Percentiles rank a stretch among this genome's conserved stretches.
These are phyloP conservation scores for Choricystis sp. DNA, from an alignment of 139 green algal genomes.

Conservation along the genomic window DNA sequence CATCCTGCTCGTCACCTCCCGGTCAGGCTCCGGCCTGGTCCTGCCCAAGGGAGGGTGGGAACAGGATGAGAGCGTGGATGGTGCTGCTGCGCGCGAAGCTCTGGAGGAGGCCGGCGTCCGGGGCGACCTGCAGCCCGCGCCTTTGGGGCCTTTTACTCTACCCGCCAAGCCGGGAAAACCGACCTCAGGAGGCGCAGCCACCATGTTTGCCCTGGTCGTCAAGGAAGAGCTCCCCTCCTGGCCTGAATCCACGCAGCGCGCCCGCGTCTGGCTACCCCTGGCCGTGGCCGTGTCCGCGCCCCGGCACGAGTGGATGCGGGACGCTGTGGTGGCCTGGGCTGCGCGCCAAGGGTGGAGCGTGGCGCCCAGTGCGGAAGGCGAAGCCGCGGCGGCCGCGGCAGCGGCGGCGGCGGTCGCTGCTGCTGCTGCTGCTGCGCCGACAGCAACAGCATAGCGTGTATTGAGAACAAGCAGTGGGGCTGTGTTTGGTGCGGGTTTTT, in stretches of 20 bases:
- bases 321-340: conserved; percentile 43
- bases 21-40: conserved; percentile 49
- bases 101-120: conserved; percentile 83
- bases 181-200: conserved; percentile 31
- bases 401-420: not conserved
- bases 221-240: conserved; percentile 63
- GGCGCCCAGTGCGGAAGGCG: conserved; percentile 7
- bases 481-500: too few species aligned
- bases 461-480: too few species aligned
- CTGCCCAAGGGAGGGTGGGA: conserved; percentile 92
- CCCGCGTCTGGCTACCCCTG: conserved; percentile 61
- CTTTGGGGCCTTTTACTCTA: conserved; percentile 46
- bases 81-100: conserved; percentile 65
- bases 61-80: conserved; percentile 67
- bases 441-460: too few species aligned
- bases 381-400: not conserved
- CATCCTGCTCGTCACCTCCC: conserved; percentile 59
- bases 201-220: conserved; percentile 73
- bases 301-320: conserved; percentile 65
- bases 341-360: conserved; percentile 11
- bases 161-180: conserved; percentile 9
- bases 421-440: too few species aligned
- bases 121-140: conserved; percentile 55
- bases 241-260: conserved; percentile 52
- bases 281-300: conserved; percentile 23